Evolutionary conservation across 1,284 basidiomycete genomes (phyloP).

Genomic region (Puccinia horiana): DNA sequence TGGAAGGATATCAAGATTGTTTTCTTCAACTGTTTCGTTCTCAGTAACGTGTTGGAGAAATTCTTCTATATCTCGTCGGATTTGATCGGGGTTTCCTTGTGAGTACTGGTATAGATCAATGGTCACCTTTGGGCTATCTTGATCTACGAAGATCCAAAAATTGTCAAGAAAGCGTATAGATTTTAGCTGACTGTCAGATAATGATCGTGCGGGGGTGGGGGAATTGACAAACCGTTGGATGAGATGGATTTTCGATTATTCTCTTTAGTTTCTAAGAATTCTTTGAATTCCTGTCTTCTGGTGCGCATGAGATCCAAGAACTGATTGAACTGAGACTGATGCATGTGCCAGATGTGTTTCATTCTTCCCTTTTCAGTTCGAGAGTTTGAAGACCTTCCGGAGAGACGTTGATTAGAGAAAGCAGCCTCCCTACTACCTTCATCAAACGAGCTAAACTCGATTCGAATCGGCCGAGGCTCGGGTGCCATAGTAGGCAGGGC

Average conservation of each 20-base stretch:
- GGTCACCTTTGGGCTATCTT: background rate
- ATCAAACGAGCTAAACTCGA: slow-evolving; percentile 45
- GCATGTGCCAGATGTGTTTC: slow-evolving; percentile 50
- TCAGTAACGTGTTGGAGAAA: slow-evolving; percentile 31
- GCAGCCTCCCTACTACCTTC: slow-evolving; percentile 2
- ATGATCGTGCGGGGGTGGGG: background rate
- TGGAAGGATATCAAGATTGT: slow-evolving; percentile 27
- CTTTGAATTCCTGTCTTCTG: slow-evolving; percentile 21
- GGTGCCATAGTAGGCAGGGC: background rate
- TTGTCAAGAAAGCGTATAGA: background rate
- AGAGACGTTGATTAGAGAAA: background rate
- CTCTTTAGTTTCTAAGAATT: slow-evolving; percentile 40
- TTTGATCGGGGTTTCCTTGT: slow-evolving; percentile 47
- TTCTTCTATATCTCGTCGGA: slow-evolving; percentile 45
- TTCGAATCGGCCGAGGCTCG: slow-evolving; percentile 47
- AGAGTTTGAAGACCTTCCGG: background rate
- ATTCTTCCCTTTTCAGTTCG: slow-evolving; percentile 15
- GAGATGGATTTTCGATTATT: background rate
- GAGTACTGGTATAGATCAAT: slow-evolving; percentile 46
- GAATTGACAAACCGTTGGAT: slow-evolving; percentile 4
- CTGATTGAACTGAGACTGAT: slow-evolving; percentile 40
- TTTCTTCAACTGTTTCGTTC: slow-evolving; percentile 9
- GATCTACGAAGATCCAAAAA: background rate
- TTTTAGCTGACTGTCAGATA: background rate
- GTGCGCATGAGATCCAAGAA: slow-evolving; percentile 39